A percentile compares a stretch with the other conserved stretches of the same genome.
Evolutionary conservation across 495 filamentous ascomycete genomes (phyloP).

Genomic region (Geoglossum glabrum): DNA sequence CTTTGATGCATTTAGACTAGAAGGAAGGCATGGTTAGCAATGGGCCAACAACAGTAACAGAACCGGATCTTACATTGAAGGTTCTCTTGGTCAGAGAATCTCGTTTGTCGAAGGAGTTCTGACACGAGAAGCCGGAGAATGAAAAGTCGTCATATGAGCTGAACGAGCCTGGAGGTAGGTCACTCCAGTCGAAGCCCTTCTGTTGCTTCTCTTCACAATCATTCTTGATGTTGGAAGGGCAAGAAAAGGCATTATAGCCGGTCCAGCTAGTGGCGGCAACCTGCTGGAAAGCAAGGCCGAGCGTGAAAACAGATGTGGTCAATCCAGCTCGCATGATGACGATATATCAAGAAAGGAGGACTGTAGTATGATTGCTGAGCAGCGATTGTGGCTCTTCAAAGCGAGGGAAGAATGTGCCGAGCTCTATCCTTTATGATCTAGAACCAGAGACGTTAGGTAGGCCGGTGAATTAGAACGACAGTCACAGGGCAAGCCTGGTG

Average conservation of each 20-base stretch:
- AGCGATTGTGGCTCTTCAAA: neutral
- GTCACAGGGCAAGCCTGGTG: neutral
- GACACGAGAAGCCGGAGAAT: constrained; percentile 53
- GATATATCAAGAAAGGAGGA: neutral
- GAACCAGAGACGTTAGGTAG: neutral
- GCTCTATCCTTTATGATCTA: neutral
- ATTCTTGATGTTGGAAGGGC: constrained; percentile 58
- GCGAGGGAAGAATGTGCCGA: neutral
- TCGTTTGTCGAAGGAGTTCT: constrained; percentile 27
- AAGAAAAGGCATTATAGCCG: constrained; percentile 37
- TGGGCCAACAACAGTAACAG: constrained; percentile 24
- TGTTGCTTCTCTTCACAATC: constrained; percentile 46
- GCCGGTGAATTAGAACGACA: neutral
- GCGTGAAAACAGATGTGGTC: neutral
- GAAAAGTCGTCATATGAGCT: constrained; percentile 44
- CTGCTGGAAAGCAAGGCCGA: constrained; percentile 4
- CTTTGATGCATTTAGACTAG: constrained; percentile 45
- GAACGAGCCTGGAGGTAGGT: constrained; percentile 42
- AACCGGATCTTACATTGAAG: constrained; percentile 10
- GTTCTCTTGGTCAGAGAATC: constrained; percentile 15
- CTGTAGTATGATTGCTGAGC: neutral
- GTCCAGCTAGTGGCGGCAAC: constrained; percentile 26
- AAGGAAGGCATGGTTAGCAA: constrained; percentile 14
- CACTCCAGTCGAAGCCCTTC: constrained; percentile 49
- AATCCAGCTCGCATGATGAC: constrained; percentile 5